These are phyloP conservation scores for Nakazawaea sp. DNA, from an alignment of 805 yeast genomes.

Conservation along the genomic window DNA sequence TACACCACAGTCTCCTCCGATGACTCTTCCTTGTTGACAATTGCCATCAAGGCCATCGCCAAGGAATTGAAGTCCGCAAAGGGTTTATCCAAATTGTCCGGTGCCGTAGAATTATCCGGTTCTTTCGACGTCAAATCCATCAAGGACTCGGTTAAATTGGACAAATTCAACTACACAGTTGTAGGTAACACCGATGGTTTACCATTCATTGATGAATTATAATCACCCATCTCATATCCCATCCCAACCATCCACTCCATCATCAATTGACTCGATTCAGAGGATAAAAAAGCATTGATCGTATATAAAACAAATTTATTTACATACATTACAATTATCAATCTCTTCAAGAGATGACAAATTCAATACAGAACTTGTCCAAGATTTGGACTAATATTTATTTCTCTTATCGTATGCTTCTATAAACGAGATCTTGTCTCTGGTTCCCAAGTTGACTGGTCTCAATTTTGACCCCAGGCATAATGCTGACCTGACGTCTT, in stretches of 20 bases:
- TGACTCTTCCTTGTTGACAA: slow-evolving; percentile 50
- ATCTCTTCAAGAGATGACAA: too few relatives aligned
- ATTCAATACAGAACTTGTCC: too few relatives aligned
- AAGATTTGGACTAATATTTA: background rate
- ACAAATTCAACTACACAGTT: slow-evolving; percentile 77
- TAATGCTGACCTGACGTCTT: background rate
- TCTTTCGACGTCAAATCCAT: slow-evolving; percentile 32
- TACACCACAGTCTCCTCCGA: slow-evolving; percentile 58
- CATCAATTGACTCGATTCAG: too few relatives aligned
- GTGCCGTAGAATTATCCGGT: slow-evolving; percentile 40
- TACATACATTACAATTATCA: background rate
- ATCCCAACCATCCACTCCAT: too few relatives aligned
- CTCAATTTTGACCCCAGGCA: slow-evolving; percentile 5
- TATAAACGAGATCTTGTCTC: slow-evolving; percentile 4
- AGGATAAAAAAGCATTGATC: too few relatives aligned
- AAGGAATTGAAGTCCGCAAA: slow-evolving; percentile 43
- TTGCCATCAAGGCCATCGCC: slow-evolving; percentile 56
- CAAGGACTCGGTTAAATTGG: slow-evolving; percentile 26
- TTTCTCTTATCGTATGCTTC: slow-evolving; percentile 1
- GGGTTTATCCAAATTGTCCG: slow-evolving; percentile 54
- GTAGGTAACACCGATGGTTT: slow-evolving; percentile 82
- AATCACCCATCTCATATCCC: too few relatives aligned
- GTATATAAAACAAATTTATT: too few relatives aligned
- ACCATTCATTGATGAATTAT: slow-evolving; percentile 88
- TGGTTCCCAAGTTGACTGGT: slow-evolving; percentile 4